Evolutionary conservation across 1,284 basidiomycete species (phyloP).

Genomic region (Fomitopsis betulina): DNA sequence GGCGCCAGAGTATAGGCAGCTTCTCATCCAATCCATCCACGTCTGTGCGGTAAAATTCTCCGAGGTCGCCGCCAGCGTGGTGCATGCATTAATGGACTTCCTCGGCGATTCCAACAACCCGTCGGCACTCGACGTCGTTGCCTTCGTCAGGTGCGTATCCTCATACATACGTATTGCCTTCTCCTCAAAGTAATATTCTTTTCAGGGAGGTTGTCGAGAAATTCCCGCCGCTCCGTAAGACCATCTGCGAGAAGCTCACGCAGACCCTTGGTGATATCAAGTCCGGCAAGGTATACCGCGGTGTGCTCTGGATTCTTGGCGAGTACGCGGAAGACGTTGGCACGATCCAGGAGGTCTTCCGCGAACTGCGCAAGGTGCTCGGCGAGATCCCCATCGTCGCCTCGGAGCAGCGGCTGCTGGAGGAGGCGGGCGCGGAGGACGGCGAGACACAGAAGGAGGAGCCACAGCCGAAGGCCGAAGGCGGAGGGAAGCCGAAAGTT

Average conservation of each 20-base stretch:
- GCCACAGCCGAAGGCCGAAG: slow-evolving; percentile 39
- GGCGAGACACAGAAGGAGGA: slow-evolving; percentile 38
- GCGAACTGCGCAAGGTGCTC: slow-evolving; percentile 82
- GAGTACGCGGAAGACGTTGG: slow-evolving; percentile 77
- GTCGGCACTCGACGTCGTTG: slow-evolving; percentile 92
- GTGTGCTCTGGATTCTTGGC: slow-evolving; percentile 96
- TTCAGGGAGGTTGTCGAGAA: slow-evolving; percentile 93
- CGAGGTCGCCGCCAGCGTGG: slow-evolving; percentile 96
- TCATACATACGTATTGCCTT: background rate
- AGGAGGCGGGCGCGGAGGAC: slow-evolving; percentile 51
- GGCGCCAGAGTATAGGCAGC: slow-evolving; percentile 93
- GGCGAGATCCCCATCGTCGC: slow-evolving; percentile 97
- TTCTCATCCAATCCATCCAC: slow-evolving; percentile 97
- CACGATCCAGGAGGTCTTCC: slow-evolving; percentile 75
- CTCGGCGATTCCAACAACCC: slow-evolving; percentile 95
- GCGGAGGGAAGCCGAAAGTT: slow-evolving; percentile 55
- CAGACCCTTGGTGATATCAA: slow-evolving; percentile 88
- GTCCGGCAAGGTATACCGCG: slow-evolving; percentile 96
- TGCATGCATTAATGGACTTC: slow-evolving; percentile 98
- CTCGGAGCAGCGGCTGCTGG: slow-evolving; percentile 79
- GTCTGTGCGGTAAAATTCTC: slow-evolving; percentile 96
- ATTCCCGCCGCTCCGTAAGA: slow-evolving; percentile 84
- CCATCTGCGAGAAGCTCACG: slow-evolving; percentile 86
- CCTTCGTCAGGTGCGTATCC: slow-evolving; percentile 76
- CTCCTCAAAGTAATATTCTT: background rate